Base-by-base conservation (phyloP, 306 rosid genomes). In the Leucaena leucocephala region DNA sequence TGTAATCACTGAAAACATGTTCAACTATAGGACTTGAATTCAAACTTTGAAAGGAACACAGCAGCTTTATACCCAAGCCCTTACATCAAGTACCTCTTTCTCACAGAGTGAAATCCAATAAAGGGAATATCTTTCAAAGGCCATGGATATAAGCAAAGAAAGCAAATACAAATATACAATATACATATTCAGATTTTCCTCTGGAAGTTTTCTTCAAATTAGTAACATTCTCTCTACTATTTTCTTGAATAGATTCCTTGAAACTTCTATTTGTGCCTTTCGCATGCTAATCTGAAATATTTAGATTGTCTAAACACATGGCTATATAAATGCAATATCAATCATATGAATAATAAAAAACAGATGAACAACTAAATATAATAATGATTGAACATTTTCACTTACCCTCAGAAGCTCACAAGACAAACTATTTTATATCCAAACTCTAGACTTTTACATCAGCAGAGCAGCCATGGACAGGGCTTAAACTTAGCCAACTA, bases 31-130 rank as follows among this genome's bases (percentile, higher is more conserved):
- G 63, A 34, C 16, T 72, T 22, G 17, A 48, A 72, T 62, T 49
- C n/a, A 79, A 59, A 65, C 57, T 65, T 82, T 46, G 15, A 21
- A 50, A 62, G 82, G 78, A 69, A 77, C 61, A 72, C 57, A 57
- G 64, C 69, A 52, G 65, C 75, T 16, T 72, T n/a, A 1, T 39
- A 75, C 33, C 72, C 75, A 27, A 35, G 14, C 55, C 45, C 77
- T 11, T 33, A 61, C 68, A 71, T 39, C 71, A 66, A 68, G 27
- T 71, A 35, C 68, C 38, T 42, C 64, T 77, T 70, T 34, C 82
- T 57, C 75, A 50, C n/a, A 48, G 49, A 72, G 58, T 55, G 63
- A 66, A 82, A 72, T 21, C 58, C 64, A 33, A 35, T 12, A 52
- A 50, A 72, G 55, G 43, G 50, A 54, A 49, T 38, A 22, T 8